Percentiles rank a stretch among this genome's conserved stretches.
Evolutionary conservation across 768 basidiomycete genomes (phyloP).

Genomic region (Tulasnella sp.): DNA sequence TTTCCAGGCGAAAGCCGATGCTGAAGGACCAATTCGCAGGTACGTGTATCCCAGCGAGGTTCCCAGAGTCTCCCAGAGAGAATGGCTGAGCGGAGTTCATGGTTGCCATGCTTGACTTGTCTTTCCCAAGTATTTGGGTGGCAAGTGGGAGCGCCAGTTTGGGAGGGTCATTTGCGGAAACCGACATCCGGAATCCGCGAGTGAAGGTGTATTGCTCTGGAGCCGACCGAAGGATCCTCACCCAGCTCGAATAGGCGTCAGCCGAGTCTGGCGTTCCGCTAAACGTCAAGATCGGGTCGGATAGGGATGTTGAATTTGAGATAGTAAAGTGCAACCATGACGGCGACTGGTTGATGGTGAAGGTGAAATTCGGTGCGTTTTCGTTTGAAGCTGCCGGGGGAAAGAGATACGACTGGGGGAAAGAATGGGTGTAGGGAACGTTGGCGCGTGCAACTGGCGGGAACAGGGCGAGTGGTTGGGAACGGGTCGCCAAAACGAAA

Average conservation of each 20-base stretch:
- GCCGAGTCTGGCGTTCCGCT: neutral
- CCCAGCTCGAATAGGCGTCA: neutral
- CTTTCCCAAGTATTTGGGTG: neutral
- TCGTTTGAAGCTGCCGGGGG: neutral
- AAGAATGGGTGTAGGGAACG: constrained; percentile 2
- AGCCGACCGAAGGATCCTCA: neutral
- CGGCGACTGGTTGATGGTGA: neutral
- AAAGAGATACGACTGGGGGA: neutral
- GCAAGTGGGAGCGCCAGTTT: neutral
- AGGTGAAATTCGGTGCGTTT: neutral
- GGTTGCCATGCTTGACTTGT: neutral
- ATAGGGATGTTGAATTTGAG: neutral
- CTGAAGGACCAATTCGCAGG: constrained; percentile 17
- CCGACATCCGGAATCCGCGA: constrained; percentile 1
- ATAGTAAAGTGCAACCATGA: neutral
- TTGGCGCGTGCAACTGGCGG: constrained; percentile 1
- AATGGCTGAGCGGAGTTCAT: neutral
- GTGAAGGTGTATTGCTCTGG: neutral
- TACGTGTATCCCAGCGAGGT: neutral
- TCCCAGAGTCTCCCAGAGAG: neutral
- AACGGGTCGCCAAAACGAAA: neutral
- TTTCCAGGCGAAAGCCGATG: constrained; percentile 9
- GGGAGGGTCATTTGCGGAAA: neutral
- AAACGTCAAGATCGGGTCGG: neutral
- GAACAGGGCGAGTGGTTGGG: neutral